Evolutionary conservation across 441 rosid genomes (phyloP), one percentile per base, ranked within the genome.

Genomic region (Pelargonium citronellum): DNA sequence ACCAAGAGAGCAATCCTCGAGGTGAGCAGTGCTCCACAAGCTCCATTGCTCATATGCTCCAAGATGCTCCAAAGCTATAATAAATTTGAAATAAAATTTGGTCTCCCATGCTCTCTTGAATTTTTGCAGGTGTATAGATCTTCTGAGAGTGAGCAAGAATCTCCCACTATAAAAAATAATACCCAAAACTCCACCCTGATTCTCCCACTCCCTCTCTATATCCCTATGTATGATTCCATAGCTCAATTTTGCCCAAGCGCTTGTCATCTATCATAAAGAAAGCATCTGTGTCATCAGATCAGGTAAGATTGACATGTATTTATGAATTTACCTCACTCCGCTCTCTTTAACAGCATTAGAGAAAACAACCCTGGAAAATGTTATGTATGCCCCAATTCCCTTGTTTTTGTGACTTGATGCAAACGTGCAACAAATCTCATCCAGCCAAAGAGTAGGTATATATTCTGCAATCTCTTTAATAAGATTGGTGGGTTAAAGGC

Each of bases 241-340:
- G 99, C 96, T 89, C 92, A 86, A 73, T 86, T 88, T 80, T 84
- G 84, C 83, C 97, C 97, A 87, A 89, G 92, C 91, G 91, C 95
- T 91, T 89, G 95, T 81, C 91, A 94, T 94, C 98, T 94, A 94
- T 87, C 94, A 91, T 90, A 84, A 87, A 90, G 87, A 91, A 94
- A 94, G 96, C 88, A 94, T 87, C 76, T 70, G 86, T 85, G 95
- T 91, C 94, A 91, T 86, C 86, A 84, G 77, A 87, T 84, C 85
- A 83, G 81, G 87, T 86, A 85, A 83, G 66, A 76, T 77, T 78
- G 72, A 85, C 77, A 89, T 79, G 75, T 65, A 85, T 77, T 82
- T 79, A 86, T 81, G 78, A 80, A 86, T 81, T 84, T 84, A 83
- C 95, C 91, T 83, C 73, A 70, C 69, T 79, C 83, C 72, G 69